Base-by-base conservation (phyloP, 805 yeast species). In the Pichia californica region DNA sequence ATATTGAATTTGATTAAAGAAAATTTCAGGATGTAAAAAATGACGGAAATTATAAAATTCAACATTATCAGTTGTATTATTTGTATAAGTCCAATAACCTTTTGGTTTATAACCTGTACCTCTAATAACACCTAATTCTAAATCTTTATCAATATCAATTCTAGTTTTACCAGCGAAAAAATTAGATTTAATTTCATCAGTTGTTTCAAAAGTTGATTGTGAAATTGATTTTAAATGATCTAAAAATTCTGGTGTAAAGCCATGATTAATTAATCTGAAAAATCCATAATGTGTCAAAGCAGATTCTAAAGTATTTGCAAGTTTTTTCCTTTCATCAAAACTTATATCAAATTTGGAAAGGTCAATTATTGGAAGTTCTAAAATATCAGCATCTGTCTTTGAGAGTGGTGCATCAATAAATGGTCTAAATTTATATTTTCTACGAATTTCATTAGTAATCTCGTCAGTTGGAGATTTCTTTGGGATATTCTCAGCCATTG, bases 101-200 rank as follows among this genome's bases (percentile, higher is more conserved):
- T 59, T 61, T 3, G 77, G 77, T 49, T 73, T 73, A 56, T 58
- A 73, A 0, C 77, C 77, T 30, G 58, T 57, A 7, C 74, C 76
- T 18, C 75, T 56, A 47, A 72, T 73, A 7, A 71, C 73, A 0
- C 78, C 77, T 11, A 64, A 48, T 2, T 61, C 56, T 23, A 52
- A 42, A 7, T 52, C 48, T 2, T 39, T 33, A 53, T 62, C 55
- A 50, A 55, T 19, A 62, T 69, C 23, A 23, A 53, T 36, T 7
- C 36, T 31, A 11, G 36, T 32, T 18, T 38, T n/a, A 3, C 76
- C 76, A 3, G 75, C 73, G 14, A 68, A 50, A 44, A 57, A 66
- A 29, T 62, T 45, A 26, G 50, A 49, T 51, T 71, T 70, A 25
- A 53, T 63, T 18, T 66, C 70, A 15, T 64, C 65, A 1, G 73